A percentile compares a stretch with the other conserved stretches of the same genome.
Conservation (phyloP, 305 asterid species). For the Stenogyne calaminthoides region DNA sequence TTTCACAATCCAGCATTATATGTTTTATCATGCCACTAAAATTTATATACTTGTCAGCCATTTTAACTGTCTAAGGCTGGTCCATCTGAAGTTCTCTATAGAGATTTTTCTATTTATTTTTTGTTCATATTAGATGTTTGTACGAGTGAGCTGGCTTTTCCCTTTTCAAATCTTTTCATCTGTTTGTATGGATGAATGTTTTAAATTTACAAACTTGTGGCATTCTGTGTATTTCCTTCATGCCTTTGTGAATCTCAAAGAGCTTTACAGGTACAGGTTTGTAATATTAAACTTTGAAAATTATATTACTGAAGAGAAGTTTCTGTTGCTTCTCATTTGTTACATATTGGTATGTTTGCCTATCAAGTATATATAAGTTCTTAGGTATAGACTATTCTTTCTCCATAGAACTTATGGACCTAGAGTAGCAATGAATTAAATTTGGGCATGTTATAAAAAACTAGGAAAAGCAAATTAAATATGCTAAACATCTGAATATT, state of each 20-base stretch:
- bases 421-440: background rate
- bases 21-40: background rate
- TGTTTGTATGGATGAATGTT: conserved; percentile 18
- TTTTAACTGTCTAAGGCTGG: conserved; percentile 15
- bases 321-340: conserved; percentile 7
- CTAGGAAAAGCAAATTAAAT: conserved; percentile 5
- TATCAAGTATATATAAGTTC: conserved; percentile 12
- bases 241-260: conserved; percentile 37
- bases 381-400: background rate
- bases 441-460: background rate
- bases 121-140: background rate
- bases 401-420: background rate
- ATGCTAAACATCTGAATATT: background rate
- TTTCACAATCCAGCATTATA: conserved; percentile 13
- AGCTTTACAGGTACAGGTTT: conserved; percentile 44
- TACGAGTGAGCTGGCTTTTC: background rate
- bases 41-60: background rate
- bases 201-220: conserved; percentile 21
- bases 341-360: background rate
- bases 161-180: background rate
- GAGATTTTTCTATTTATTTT: background rate
- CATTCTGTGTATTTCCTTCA: conserved; percentile 32
- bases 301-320: conserved; percentile 15
- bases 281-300: conserved; percentile 29
- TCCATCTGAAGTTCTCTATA: background rate